Conservation (phyloP, 192 early-diverging fungal species). For the Umbelopsis ramanniana region DNA sequence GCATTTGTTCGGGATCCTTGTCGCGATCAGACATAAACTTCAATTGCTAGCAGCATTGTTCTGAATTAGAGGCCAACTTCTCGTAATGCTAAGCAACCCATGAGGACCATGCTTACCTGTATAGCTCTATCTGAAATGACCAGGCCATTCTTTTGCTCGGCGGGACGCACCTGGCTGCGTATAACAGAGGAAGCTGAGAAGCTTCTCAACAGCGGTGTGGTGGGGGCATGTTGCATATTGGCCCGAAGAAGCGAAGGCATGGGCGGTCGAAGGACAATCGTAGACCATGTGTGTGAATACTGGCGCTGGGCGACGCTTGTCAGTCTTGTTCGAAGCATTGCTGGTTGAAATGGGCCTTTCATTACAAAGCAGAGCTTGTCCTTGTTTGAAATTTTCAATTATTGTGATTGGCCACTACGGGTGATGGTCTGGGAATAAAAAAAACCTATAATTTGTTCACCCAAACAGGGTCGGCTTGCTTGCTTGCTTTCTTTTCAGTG, state of each 20-base stretch:
- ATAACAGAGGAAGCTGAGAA: not conserved
- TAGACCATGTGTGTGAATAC: not conserved
- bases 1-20: conserved; percentile 48
- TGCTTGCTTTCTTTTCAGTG: too few relatives aligned
- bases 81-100: not conserved
- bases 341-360: not conserved
- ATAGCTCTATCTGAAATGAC: conserved; percentile 55
- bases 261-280: not conserved
- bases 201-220: not conserved
- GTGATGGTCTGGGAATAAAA: too few relatives aligned
- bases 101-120: conserved; percentile 38
- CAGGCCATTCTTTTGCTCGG: conserved; percentile 29
- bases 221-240: not conserved
- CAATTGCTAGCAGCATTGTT: conserved; percentile 50
- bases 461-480: too few relatives aligned
- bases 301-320: not conserved
- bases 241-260: not conserved
- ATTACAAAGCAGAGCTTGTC: not conserved
- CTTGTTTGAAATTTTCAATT: not conserved
- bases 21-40: conserved; percentile 51
- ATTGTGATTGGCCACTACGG: not conserved
- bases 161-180: not conserved
- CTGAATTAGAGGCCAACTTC: not conserved
- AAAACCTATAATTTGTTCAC: too few relatives aligned
- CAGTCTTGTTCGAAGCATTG: conserved; percentile 9